Evolutionary conservation across 192 early-diverging fungal species (phyloP), one percentile per base, ranked within the genome.

Genomic region (Kappamyces sp.): DNA sequence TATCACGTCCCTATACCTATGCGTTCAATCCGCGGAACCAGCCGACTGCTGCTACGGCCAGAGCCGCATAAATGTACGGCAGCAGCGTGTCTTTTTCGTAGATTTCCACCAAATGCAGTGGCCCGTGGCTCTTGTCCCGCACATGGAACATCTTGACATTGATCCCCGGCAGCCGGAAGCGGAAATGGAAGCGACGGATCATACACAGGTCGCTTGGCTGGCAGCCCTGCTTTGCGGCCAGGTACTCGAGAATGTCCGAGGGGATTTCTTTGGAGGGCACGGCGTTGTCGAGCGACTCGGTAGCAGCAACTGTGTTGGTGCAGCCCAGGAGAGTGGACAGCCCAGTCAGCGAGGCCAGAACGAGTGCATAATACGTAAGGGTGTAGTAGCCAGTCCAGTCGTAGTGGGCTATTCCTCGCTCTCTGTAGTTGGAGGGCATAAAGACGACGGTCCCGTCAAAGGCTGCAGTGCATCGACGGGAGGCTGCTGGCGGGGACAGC

Each of bases 61-160:
- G 22, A 22, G 22, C 5, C 29, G 35, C 49, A 33, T 14, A 50
- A 50, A 50, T 50, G 49, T 14, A 50, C 11, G 49, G 49, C 11
- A 50, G 11, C 12, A 14, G 49, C 49, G 29, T 50, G 12, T 50
- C 49, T 11, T 50, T 29, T 9, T 50, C 49, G 22, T 14, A 50
- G 29, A 50, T 50, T 33, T 50, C 49, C 12, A 50, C 49, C 49
- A 50, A 5, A 50, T 50, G 49, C 29, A 50, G 29, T 22, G 29
- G 29, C 12, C 49, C 49, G 12, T 11, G 12, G 22, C 22, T 22
- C 22, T 22, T 22, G 22, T 22, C 22, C 22, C 22, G 22, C 22
- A 22, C 22, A 22, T 22, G 22, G 22, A 22, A 22, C 22, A 22
- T 22, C 22, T 22, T 22, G 22, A 22, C 22, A 22, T 22, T 22